phyloP scores from a whole-genome alignment of 148 eudicot genomes.

The Camellia lanceoleosa region DNA sequence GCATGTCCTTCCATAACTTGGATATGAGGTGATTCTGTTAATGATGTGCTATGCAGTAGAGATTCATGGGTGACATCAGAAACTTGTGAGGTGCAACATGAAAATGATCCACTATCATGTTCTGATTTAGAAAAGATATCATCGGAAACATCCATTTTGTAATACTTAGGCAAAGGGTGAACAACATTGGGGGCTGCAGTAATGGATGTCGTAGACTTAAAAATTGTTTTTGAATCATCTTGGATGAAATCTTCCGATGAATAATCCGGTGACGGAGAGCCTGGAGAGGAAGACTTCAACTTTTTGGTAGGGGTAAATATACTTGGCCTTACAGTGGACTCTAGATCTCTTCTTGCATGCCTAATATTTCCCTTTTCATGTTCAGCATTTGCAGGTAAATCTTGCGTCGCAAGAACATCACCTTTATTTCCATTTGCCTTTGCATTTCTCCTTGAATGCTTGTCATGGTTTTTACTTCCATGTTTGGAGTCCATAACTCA shows the following conservation, averaged over 20 bases:
- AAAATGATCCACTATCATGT: not conserved
- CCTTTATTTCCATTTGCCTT: constrained; percentile 7
- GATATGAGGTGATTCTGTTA: constrained; percentile 15
- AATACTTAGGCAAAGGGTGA: not conserved
- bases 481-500: constrained; percentile 1
- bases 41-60: not conserved
- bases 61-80: constrained; percentile 9
- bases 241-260: constrained; percentile 11
- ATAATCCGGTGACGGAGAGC: not conserved
- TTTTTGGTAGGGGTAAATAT: constrained; percentile 3
- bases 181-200: not conserved
- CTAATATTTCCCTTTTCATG: not conserved
- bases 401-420: not conserved
- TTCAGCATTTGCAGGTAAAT: not conserved
- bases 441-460: not conserved
- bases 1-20: constrained; percentile 16
- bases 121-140: constrained; percentile 4
- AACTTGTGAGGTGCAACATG: constrained; percentile 1
- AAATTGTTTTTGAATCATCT: not conserved
- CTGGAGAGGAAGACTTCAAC: constrained; percentile 1
- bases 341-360: constrained; percentile 5
- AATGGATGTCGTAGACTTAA: not conserved
- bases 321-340: not conserved
- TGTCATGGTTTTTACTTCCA: not conserved
- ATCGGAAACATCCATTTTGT: constrained; percentile 3